These are phyloP conservation scores for Lunasporangiospora selenospora DNA, from an alignment of 192 early-diverging fungal genomes.

Conservation along the genomic window DNA sequence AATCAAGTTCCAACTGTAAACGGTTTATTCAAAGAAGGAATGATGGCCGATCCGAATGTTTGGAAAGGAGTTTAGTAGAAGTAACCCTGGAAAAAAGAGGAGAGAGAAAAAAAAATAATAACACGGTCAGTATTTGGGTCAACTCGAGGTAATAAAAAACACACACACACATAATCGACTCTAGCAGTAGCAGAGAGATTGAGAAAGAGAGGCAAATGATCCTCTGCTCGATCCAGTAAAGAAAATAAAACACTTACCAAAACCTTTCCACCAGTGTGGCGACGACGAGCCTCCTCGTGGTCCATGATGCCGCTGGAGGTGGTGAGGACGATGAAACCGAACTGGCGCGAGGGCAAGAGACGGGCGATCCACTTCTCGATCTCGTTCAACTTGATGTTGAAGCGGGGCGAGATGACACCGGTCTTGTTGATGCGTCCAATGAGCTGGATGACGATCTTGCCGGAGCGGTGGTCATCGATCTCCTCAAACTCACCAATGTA, in stretches of 20 bases:
- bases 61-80: conserved; percentile 31
- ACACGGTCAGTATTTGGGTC: no score
- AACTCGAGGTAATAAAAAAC: no score
- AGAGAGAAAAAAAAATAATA: not conserved
- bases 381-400: conserved; percentile 94
- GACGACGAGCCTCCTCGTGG: conserved; percentile 97
- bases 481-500: conserved; percentile 99
- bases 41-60: not conserved
- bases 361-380: conserved; percentile 98
- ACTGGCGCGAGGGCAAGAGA: conserved; percentile 98
- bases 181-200: no score
- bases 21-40: conserved; percentile 7
- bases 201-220: no score
- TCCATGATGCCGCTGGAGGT: conserved; percentile 99
- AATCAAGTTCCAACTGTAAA: not conserved
- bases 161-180: no score
- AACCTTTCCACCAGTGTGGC: conserved; percentile 98
- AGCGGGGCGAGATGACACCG: conserved; percentile 98
- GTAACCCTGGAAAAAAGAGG: conserved; percentile 12
- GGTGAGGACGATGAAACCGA: conserved; percentile 92
- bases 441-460: conserved; percentile 98
- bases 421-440: conserved; percentile 99
- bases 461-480: conserved; percentile 97
- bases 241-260: no score
- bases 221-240: no score